Conservation (phyloP, 2,329 filamentous ascomycete genomes). For the Fusarium heterosporum region DNA sequence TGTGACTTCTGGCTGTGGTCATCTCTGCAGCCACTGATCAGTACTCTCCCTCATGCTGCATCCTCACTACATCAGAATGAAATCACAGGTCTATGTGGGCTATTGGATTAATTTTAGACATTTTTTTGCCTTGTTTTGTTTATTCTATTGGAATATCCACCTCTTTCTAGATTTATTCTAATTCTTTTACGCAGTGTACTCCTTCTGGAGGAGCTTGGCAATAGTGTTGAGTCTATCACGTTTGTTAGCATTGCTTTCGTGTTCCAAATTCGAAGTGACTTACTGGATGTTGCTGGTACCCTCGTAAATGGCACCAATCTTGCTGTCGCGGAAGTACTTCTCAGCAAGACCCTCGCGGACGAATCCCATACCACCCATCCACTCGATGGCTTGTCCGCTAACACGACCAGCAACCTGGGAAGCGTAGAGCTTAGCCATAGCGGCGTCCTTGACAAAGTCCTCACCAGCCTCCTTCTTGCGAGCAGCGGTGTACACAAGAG, state of each 20-base stretch:
- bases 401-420: constrained; percentile 93
- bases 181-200: constrained; percentile 61
- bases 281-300: constrained; percentile 84
- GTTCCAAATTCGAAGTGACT: constrained; percentile 46
- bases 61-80: not conserved
- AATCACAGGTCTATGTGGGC: too few relatives aligned
- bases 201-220: constrained; percentile 71
- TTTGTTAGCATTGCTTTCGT: constrained; percentile 29
- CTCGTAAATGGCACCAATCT: constrained; percentile 98
- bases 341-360: constrained; percentile 95
- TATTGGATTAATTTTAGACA: constrained; percentile 15
- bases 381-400: constrained; percentile 88
- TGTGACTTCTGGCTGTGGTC: not conserved
- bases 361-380: constrained; percentile 99
- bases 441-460: constrained; percentile 94
- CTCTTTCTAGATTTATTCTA: constrained; percentile 23
- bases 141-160: constrained; percentile 11
- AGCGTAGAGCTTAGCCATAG: constrained; percentile 97
- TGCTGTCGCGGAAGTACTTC: constrained; percentile 98
- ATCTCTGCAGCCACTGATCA: not conserved
- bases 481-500: constrained; percentile 94
- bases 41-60: not conserved
- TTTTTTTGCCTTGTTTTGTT: constrained; percentile 32
- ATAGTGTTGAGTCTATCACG: constrained; percentile 70
- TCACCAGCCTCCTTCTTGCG: constrained; percentile 98